These are phyloP conservation scores for Myriosclerotinia duriaeana DNA, from an alignment of 2,329 filamentous ascomycete genomes.

Conservation along the genomic window DNA sequence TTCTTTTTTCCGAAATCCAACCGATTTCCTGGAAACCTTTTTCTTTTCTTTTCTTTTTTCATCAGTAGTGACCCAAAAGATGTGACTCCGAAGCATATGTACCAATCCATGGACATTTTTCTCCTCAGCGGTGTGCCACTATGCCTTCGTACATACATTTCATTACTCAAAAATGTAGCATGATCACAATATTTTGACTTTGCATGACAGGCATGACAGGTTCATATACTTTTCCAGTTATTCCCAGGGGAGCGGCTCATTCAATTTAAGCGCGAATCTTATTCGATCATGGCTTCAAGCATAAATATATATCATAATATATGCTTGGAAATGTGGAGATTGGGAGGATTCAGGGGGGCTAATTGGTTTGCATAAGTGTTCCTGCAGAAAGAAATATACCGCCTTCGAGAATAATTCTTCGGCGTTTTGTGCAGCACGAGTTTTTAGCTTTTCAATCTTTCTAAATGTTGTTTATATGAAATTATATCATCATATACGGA, in stretches of 20 bases:
- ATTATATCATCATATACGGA: too few species aligned
- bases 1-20: conserved; percentile 11
- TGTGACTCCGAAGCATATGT: conserved; percentile 12
- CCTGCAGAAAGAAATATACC: conserved; percentile 13
- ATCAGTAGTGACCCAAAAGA: conserved; percentile 2
- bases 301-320: neutral
- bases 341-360: neutral
- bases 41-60: neutral
- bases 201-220: conserved; percentile 11
- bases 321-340: conserved; percentile 20
- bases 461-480: too few species aligned
- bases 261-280: conserved; percentile 18
- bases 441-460: neutral
- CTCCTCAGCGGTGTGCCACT: conserved; percentile 16
- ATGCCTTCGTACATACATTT: neutral
- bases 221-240: conserved; percentile 15
- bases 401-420: conserved; percentile 18
- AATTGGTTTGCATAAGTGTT: conserved; percentile 5
- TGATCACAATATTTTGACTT: conserved; percentile 13
- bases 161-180: conserved; percentile 8
- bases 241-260: conserved; percentile 23
- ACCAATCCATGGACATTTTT: neutral
- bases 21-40: conserved; percentile 16
- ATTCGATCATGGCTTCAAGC: neutral
- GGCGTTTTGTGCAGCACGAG: neutral